Percentiles rank a stretch among this genome's conserved stretches.
These are phyloP conservation scores for Naganishia onofrii DNA, from an alignment of 768 basidiomycete species.

Conservation along the genomic window DNA sequence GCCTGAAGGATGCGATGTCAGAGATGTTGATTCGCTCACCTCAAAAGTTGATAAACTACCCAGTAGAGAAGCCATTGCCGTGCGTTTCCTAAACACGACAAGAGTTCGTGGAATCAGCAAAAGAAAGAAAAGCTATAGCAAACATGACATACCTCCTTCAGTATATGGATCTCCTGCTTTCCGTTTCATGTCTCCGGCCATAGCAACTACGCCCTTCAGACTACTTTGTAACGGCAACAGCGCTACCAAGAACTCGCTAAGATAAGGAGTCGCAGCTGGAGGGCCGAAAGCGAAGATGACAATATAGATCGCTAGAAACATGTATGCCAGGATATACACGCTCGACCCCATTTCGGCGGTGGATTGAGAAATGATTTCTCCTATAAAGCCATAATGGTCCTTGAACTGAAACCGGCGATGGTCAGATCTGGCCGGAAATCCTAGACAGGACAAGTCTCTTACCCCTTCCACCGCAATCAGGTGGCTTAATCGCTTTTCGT, in stretches of 20 bases:
- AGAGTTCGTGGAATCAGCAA: background rate
- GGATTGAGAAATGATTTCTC: constrained; percentile 22
- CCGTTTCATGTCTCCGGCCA: constrained; percentile 25
- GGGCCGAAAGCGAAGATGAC: constrained; percentile 27
- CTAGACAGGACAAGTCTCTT: background rate
- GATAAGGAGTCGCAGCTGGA: constrained; percentile 19
- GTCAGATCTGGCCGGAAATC: background rate
- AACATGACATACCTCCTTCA: constrained; percentile 11
- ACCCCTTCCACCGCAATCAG: constrained; percentile 25
- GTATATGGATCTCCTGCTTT: constrained; percentile 21
- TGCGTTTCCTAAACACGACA: constrained; percentile 16
- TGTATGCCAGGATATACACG: constrained; percentile 11
- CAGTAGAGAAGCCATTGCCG: constrained; percentile 30
- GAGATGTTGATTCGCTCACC: background rate
- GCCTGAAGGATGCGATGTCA: background rate
- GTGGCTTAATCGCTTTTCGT: constrained; percentile 10
- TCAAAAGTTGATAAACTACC: constrained; percentile 21
- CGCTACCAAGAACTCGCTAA: constrained; percentile 23
- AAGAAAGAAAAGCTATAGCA: too few relatives aligned
- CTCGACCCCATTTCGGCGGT: constrained; percentile 25
- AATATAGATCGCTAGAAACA: background rate
- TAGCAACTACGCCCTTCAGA: constrained; percentile 20
- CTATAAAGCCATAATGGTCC: constrained; percentile 28
- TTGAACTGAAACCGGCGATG: constrained; percentile 9
- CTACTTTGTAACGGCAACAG: constrained; percentile 25